phyloP scores from a whole-genome alignment of 768 basidiomycete species.

The Nidularia pulvinata region DNA sequence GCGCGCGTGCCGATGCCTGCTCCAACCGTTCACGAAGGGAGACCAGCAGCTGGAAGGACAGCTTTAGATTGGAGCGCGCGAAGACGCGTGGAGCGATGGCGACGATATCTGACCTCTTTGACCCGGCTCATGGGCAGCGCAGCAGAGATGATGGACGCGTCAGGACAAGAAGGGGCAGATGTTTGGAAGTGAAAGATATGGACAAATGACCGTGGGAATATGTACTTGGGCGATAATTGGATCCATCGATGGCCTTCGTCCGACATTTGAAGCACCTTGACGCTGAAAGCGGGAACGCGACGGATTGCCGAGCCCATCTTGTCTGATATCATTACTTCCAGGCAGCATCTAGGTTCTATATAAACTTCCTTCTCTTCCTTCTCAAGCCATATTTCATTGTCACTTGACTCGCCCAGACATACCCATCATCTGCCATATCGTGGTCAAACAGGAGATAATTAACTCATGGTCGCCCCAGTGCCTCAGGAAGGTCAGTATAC shows the following conservation, averaged over 20 bases:
- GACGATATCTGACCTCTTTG: no score
- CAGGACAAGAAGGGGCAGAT: not conserved
- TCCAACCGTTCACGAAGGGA: slow-evolving; percentile 18
- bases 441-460: not conserved
- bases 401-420: not conserved
- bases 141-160: not conserved
- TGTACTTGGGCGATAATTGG: not conserved
- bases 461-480: slow-evolving; percentile 64
- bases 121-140: not conserved
- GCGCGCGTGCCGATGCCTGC: slow-evolving; percentile 17
- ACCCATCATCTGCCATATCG: not conserved
- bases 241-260: not conserved
- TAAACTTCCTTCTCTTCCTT: not conserved
- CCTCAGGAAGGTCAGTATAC: slow-evolving; percentile 71
- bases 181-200: not conserved
- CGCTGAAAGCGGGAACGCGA: not conserved
- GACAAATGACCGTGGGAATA: slow-evolving; percentile 16
- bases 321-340: not conserved
- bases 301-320: not conserved
- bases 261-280: not conserved
- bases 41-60: slow-evolving; percentile 5
- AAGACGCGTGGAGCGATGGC: no score
- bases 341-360: not conserved
- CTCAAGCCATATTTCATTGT: not conserved
- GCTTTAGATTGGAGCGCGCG: not conserved